A percentile compares a stretch with the other conserved stretches of the same genome.
Conservation (phyloP, 106 monocot genomes). For the Dendrobium nobile region DNA sequence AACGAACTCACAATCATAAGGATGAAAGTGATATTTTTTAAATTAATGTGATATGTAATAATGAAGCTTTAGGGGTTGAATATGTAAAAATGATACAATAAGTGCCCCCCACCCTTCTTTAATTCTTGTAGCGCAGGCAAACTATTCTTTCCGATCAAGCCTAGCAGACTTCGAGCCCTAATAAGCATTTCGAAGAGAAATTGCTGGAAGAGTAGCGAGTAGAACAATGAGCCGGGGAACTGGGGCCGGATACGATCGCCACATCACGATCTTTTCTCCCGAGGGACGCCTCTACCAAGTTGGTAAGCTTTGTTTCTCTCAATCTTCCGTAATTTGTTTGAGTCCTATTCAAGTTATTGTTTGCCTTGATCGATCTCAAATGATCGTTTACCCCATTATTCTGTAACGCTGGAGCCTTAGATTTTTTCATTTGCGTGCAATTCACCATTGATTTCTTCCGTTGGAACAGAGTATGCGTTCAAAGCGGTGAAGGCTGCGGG, state of each 20-base stretch:
- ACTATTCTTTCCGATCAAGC: not conserved
- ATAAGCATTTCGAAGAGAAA: not conserved
- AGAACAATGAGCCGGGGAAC: constrained; percentile 81
- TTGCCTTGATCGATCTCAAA: not conserved
- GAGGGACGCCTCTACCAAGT: constrained; percentile 99
- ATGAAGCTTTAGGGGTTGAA: too few relatives aligned
- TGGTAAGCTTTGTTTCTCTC: constrained; percentile 34
- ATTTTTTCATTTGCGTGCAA: not conserved
- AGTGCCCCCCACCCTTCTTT: not conserved
- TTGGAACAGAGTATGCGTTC: constrained; percentile 24
- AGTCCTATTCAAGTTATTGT: not conserved
- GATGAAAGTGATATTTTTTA: too few relatives aligned
- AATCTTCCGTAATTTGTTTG: not conserved
- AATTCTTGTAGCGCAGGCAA: not conserved
- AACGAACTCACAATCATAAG: too few relatives aligned
- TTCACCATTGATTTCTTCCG: not conserved
- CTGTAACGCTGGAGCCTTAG: not conserved
- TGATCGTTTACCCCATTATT: not conserved
- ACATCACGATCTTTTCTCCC: constrained; percentile 99
- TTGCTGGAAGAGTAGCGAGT: not conserved
- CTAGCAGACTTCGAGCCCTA: not conserved
- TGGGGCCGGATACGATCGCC: constrained; percentile 97
- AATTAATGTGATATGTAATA: too few relatives aligned
- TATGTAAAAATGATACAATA: too few relatives aligned
- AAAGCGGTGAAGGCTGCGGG: constrained; percentile 31